Evolutionary conservation across 2,329 filamentous ascomycete genomes (phyloP), one percentile per base, ranked within the genome.

Genomic region (Triangularia setosa): DNA sequence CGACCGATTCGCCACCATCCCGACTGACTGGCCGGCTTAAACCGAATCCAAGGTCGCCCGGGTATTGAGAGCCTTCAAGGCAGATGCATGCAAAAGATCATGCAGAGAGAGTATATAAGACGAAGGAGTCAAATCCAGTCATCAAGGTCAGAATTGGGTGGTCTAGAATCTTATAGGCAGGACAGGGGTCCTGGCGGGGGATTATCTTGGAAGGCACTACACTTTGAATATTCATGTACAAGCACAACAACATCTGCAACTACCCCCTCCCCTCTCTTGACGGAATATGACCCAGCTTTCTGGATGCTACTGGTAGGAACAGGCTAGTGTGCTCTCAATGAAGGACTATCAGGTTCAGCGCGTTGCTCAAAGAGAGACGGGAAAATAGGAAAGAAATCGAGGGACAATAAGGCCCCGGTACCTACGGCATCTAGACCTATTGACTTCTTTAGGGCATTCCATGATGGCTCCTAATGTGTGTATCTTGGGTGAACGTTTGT

Each of bases 71-170:
- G n/a, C 21, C 52, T 55, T 59, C 57, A 48, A 23, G 57, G 57
- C 57, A 12, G 9, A 59, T 60, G 58, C 58, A 60, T 60, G 58
- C 58, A 60, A 53, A 48, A 14, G 40, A 48, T 48, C 40, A 48
- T 48, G 33, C 54, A 57, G 30, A 57, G 54, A 57, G 54, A 14
- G 33, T n/a, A 40, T 14, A 40, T 40, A n/a, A n/a, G 40, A 48
- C 9, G 40, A 48, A 48, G 40, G 40, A 9, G 40, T 40, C 33
- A 40, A 21, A 21, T n/a, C 40, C 40, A 48, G 40, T 23, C 40
- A 48, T 21, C 35, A 4, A n/a, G 40, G 18, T 21, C 40, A 48
- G n/a, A 21, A n/a, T 6, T 48, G 40, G n/a, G n/a, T 21, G 40
- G 40, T 48, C 40, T 48, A 7, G 40, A 48, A 48, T 48, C 40